Percentiles rank a stretch among this genome's conserved stretches.
These are phyloP conservation scores for Penicillium sp. DNA, from an alignment of 2,329 filamentous ascomycete species.

Conservation along the genomic window DNA sequence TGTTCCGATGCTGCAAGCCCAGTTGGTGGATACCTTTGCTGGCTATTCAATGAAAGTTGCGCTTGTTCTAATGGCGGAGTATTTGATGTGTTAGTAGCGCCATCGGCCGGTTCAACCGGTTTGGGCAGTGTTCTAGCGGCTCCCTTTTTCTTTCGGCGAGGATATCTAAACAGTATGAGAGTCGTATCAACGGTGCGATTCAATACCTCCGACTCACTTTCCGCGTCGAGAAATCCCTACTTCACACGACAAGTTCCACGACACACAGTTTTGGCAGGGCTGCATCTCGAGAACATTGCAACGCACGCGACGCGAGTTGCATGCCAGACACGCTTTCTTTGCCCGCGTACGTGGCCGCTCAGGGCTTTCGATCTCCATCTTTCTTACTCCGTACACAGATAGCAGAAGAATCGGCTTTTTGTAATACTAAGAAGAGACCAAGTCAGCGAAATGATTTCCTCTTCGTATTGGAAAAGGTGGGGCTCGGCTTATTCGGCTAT, in stretches of 20 bases:
- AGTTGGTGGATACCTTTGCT: conserved; percentile 10
- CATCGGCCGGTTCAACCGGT: background rate
- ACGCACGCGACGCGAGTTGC: conserved; percentile 48
- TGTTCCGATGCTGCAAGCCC: conserved; percentile 5
- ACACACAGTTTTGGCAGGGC: conserved; percentile 47
- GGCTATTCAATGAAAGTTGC: conserved; percentile 2
- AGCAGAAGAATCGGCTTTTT: conserved; percentile 20
- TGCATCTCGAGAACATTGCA: conserved; percentile 49
- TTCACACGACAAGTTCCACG: conserved; percentile 42
- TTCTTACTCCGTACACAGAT: background rate
- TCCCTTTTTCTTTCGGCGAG: conserved; percentile 21
- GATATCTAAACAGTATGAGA: conserved; percentile 17
- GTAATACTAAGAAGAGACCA: background rate
- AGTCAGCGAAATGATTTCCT: background rate
- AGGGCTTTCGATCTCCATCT: conserved; percentile 5
- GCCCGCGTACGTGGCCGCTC: conserved; percentile 34
- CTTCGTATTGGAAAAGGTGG: background rate
- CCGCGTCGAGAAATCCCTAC: conserved; percentile 46
- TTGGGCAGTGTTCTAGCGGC: background rate
- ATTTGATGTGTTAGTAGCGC: background rate
- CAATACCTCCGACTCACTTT: conserved; percentile 35
- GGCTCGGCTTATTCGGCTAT: conserved; percentile 22
- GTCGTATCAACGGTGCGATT: background rate
- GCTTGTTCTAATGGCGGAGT: background rate
- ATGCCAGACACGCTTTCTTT: conserved; percentile 46